Evolutionary conservation across 805 yeast species (phyloP).

Genomic region (Ogataea neopini): DNA sequence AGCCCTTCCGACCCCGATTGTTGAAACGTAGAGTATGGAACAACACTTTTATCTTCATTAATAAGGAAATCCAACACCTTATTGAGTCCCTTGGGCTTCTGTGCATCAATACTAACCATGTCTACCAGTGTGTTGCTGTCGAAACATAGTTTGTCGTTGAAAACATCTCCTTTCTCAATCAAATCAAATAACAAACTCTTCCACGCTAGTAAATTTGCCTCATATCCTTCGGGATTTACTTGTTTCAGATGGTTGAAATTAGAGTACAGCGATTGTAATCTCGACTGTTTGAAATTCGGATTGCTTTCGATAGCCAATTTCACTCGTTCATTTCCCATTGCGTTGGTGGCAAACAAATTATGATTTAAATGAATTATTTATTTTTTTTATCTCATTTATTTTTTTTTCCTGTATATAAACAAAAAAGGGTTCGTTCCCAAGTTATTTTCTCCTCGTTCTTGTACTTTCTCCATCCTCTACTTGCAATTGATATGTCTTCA

Average conservation of each 20-base stretch:
- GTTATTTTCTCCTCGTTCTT: not conserved
- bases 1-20: conserved; percentile 12
- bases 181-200: conserved; percentile 35
- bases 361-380: not conserved
- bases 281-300: conserved; percentile 38
- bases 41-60: conserved; percentile 22
- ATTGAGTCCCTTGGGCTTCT: conserved; percentile 28
- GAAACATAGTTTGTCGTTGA: conserved; percentile 29
- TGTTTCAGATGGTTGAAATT: conserved; percentile 46
- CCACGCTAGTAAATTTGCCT: conserved; percentile 53
- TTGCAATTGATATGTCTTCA: too few species aligned
- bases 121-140: conserved; percentile 20
- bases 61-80: conserved; percentile 28
- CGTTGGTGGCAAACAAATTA: not conserved
- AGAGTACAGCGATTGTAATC: conserved; percentile 50
- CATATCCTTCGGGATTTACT: conserved; percentile 48
- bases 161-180: conserved; percentile 22
- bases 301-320: conserved; percentile 11
- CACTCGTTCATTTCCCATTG: not conserved
- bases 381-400: conserved; percentile 4
- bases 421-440: not conserved
- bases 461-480: not conserved
- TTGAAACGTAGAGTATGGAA: conserved; percentile 25
- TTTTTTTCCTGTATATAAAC: conserved; percentile 4
- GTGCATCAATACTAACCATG: conserved; percentile 17